Evolutionary conservation across 2,329 filamentous ascomycete genomes (phyloP).

Genomic region (Diplodia mutila): DNA sequence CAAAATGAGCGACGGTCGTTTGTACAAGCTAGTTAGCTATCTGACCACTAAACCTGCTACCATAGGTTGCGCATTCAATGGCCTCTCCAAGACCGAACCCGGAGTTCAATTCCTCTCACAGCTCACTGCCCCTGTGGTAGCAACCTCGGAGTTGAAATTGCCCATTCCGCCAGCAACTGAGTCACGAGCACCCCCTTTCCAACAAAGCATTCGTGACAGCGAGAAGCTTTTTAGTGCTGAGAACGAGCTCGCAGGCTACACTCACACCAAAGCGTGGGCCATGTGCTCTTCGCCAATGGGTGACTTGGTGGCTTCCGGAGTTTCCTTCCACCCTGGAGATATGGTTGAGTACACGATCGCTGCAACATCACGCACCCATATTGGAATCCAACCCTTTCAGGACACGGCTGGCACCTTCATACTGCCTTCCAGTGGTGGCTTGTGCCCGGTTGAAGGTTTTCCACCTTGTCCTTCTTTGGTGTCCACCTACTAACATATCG

Average conservation of each 20-base stretch:
- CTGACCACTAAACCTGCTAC: slow-evolving; percentile 7
- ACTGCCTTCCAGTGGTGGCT: slow-evolving; percentile 16
- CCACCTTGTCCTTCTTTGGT: background rate
- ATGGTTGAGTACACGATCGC: slow-evolving; percentile 60
- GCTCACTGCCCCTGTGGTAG: slow-evolving; percentile 39
- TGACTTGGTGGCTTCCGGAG: slow-evolving; percentile 53
- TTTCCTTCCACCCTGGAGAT: slow-evolving; percentile 60
- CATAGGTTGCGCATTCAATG: slow-evolving; percentile 38
- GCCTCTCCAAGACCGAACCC: slow-evolving; percentile 24
- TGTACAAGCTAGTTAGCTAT: background rate
- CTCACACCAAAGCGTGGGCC: slow-evolving; percentile 59
- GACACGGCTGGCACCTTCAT: slow-evolving; percentile 15
- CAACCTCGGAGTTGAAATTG: slow-evolving; percentile 37
- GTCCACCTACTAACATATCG: background rate
- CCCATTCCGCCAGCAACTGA: slow-evolving; percentile 29
- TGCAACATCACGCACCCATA: slow-evolving; percentile 46
- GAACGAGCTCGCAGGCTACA: slow-evolving; percentile 54
- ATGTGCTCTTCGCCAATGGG: slow-evolving; percentile 52
- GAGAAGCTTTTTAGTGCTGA: slow-evolving; percentile 52
- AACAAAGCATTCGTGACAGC: slow-evolving; percentile 43
- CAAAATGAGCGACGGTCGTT: background rate
- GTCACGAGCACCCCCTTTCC: slow-evolving; percentile 41
- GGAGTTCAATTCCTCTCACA: slow-evolving; percentile 45
- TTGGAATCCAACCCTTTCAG: slow-evolving; percentile 11
- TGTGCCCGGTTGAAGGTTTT: slow-evolving; percentile 28